Evolutionary conservation across 2,329 filamentous ascomycete genomes (phyloP), one percentile per base, ranked within the genome.

Genomic region (Aspergillus sp.): DNA sequence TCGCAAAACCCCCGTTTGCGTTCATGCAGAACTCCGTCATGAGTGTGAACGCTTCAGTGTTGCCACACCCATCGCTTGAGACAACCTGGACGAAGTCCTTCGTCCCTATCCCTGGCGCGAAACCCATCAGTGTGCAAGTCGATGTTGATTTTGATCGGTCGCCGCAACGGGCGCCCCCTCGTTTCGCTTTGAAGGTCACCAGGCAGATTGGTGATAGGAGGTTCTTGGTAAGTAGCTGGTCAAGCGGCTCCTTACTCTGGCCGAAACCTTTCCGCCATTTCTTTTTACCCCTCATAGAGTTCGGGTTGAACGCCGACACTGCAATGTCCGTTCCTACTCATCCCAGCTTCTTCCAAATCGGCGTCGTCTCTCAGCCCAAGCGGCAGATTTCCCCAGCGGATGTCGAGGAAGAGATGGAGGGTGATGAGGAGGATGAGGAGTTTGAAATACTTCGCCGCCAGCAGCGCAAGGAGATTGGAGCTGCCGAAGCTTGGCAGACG

Each of bases 241-340:
- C 71, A 4, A 78, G 73, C 61, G 77, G 77, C n/a, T 61, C 68
- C n/a, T 53, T 74, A 23, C 25, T 49, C 1, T 79, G 77, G 77
- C 76, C 77, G 10, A 36, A 54, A 7, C 49, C 66, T 13, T 25
- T 74, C 17, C 64, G 64, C 36, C 56, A 62, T 7, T 41, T 75
- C 7, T 62, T 73, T 15, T 62, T 64, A 7, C 66, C 68, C 5
- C 63, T 72, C 54, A 59, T 64, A 44, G 60, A 61, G 21, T 57
- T 74, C 21, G 69, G 68, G 7, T 60, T 69, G 57, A 63, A 68
- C n/a, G 42, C 64, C 8, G 64, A 68, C 23, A 59, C 63, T 19
- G 58, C 65, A 5, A 62, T 69, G 19, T 55, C 64, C 21, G 59
- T 63, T 19, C 54, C 64, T 3, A 58, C 59, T 4, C 67, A 72